Base-by-base conservation (phyloP, 2,329 filamentous ascomycete species). In the Stagonosporopsis tanaceti region DNA sequence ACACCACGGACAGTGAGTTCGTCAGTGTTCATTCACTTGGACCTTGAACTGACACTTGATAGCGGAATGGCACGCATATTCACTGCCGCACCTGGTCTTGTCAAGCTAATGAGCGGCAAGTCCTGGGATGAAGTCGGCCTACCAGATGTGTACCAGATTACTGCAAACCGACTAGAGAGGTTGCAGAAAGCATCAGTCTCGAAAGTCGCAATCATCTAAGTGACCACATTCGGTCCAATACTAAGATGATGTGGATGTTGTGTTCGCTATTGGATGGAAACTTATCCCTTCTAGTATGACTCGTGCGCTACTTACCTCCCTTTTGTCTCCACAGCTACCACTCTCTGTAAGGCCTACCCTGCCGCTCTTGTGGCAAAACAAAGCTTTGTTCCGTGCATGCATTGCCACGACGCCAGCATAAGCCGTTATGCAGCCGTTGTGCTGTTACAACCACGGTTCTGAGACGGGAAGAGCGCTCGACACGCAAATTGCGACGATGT, bases 41-140 rank as follows among this genome's bases (percentile, higher is more conserved):
- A 27, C 8, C 9, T 25, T 17, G 51, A 22, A 20, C 59, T 62
- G 28, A 60, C 47, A 38, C 6, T 22, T 6, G 22, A 50, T 38
- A 71, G 67, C 61, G 65, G 69, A 2, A 70, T 71, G 68, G 66
- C 61, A 38, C 63, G 67, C 2, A 68, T 61, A 5, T 72, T 72
- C 47, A 71, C 67, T 24, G 68, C 65, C 24, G 66, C 68, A n/a
- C 69, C 67, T 15, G 67, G 61, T 4, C 42, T 70, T 4, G 65
- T 71, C 14, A 67, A 65, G 32, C 48, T 68, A 11, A 69, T 69
- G 61, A 65, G 66, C 25, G 66, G 61, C 0, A 53, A 64, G 22
- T 9, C 54, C 7, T 71, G 68, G 66, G 30, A 30, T 8, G 61
- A 39, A 15, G 67, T 62, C 17, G 66, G 67, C 1, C 46, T 72